Conservation (phyloP, 2,329 filamentous ascomycete genomes). For the Nemania sp. region DNA sequence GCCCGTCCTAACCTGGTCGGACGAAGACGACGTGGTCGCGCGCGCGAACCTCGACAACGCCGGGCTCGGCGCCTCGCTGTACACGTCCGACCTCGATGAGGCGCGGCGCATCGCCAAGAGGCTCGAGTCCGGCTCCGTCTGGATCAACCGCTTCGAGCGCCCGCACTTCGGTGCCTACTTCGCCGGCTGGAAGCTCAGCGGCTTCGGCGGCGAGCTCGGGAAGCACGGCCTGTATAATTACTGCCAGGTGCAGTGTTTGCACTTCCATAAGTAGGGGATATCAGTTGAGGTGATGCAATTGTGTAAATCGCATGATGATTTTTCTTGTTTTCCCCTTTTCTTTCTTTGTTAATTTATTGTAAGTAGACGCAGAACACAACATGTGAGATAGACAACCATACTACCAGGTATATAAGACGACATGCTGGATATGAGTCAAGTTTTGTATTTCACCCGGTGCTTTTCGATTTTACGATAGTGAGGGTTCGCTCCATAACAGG, state of each 20-base stretch:
- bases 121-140: conserved; percentile 61
- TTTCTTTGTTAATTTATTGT: too few relatives aligned
- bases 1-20: conserved; percentile 62
- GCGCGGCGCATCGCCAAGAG: conserved; percentile 56
- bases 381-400: too few relatives aligned
- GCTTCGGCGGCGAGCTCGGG: conserved; percentile 41
- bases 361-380: too few relatives aligned
- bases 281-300: not conserved
- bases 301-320: too few relatives aligned
- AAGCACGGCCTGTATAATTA: conserved; percentile 41
- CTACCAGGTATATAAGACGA: too few relatives aligned
- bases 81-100: conserved; percentile 54
- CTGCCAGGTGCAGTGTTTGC: conserved; percentile 39
- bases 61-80: conserved; percentile 74
- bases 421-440: too few relatives aligned
- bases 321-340: too few relatives aligned
- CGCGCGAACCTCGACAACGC: conserved; percentile 87
- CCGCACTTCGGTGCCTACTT: conserved; percentile 40
- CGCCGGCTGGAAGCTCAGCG: conserved; percentile 41
- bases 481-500: too few relatives aligned
- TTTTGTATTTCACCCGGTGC: too few relatives aligned
- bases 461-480: too few relatives aligned
- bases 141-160: conserved; percentile 54
- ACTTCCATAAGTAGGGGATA: conserved; percentile 34
- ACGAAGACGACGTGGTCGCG: conserved; percentile 61